A percentile compares a stretch with the other conserved stretches of the same genome.
These are phyloP conservation scores for Rhynchospora breviuscula DNA, from an alignment of 176 grass and related monocot species.

Conservation along the genomic window DNA sequence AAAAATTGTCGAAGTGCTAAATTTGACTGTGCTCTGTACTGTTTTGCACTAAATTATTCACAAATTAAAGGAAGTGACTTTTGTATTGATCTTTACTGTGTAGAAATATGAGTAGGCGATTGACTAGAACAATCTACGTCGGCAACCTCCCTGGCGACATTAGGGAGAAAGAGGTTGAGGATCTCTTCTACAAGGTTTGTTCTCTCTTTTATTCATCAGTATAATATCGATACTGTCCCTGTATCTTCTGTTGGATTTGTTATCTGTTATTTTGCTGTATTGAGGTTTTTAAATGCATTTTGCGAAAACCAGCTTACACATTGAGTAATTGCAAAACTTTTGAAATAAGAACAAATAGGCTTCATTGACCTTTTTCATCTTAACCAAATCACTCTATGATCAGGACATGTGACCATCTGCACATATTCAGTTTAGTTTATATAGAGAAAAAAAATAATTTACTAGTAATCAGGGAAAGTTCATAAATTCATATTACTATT, in stretches of 20 bases:
- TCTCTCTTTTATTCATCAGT: background rate
- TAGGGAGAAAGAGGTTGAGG: conserved; percentile 89
- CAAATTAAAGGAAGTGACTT: background rate
- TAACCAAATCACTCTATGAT: background rate
- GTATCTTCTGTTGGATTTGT: background rate
- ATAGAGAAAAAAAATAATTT: too few relatives aligned
- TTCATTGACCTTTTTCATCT: background rate
- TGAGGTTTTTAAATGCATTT: background rate
- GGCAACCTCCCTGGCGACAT: conserved; percentile 96
- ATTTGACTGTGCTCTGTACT: background rate
- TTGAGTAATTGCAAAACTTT: background rate
- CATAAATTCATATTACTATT: background rate
- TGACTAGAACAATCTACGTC: conserved; percentile 81
- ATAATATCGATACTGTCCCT: background rate
- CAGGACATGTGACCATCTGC: background rate
- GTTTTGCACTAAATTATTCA: background rate
- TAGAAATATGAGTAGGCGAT: conserved; percentile 75
- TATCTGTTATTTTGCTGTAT: background rate
- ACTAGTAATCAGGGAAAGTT: background rate
- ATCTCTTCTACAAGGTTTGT: conserved; percentile 87
- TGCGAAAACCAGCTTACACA: background rate
- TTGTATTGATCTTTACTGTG: conserved; percentile 9
- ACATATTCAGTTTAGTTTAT: background rate
- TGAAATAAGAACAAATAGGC: background rate
- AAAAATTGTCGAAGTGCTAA: background rate